Evolutionary conservation across 169 alveolate species (phyloP), one percentile per base, ranked within the genome.

Genomic region (Theileria luwenshuni): DNA sequence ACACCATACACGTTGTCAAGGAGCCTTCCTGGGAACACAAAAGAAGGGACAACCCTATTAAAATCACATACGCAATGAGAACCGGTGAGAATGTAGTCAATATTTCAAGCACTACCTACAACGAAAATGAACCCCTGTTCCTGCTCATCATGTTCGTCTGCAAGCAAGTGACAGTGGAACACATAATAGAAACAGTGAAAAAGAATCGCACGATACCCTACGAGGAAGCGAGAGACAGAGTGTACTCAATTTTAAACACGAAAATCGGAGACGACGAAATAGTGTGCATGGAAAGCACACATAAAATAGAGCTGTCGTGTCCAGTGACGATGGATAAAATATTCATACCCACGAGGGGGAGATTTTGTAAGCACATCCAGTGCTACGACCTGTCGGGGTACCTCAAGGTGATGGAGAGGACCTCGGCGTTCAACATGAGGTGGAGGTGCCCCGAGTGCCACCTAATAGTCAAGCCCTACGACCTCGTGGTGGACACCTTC

Each of bases 401-500:
- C 79, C 85, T 95, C 54, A 86, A 88, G 69, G 93, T 95, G 45
- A 93, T 94, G 42, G 87, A 91, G 42, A 90, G 94, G 72, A 91
- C 95, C 28, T 92, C 93, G 71, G 98, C 97, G 47, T 94, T 93
- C 85, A 94, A 92, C 75, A 93, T 90, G 52, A 77, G 98, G 60
- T 95, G 98, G 98, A 89, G 85, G 67, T 95, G 98, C 76, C 98
- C 98, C 21, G 90, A 92, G 3, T 95, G 98, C 52, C 91, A 84
- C n/a, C 70, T 92, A 25, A 83, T 76, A 21, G 90, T 94, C 13
- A 88, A 95, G 60, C 97, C 97, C 21, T 76, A 74, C 45, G 94
- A 91, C 83, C 56, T 94, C 38, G 91, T 90, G n/a, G 77, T 94
- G 0, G 97, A 94, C 54, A 87, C 87, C 54, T 94, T 86, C 61